A percentile compares a stretch with the other conserved stretches of the same genome.
Evolutionary conservation across 169 alveolate genomes (phyloP).

Genomic region (Babesia ovata): DNA sequence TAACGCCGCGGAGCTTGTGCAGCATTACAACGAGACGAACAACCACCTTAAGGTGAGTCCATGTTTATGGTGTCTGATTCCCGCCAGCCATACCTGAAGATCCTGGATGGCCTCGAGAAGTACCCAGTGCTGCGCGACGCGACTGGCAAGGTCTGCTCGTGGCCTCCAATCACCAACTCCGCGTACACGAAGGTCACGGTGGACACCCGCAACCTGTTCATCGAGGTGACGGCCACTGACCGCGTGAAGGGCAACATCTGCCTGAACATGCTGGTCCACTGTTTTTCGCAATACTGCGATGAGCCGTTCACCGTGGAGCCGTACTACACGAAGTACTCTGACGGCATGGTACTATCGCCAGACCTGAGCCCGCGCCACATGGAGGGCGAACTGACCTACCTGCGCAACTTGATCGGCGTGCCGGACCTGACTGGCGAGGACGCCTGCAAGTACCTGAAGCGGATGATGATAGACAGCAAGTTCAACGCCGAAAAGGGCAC

Average conservation of each 20-base stretch:
- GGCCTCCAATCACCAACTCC: slow-evolving; percentile 98
- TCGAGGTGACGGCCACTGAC: slow-evolving; percentile 91
- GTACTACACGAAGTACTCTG: slow-evolving; percentile 19
- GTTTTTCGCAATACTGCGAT: slow-evolving; percentile 79
- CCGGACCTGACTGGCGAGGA: slow-evolving; percentile 59
- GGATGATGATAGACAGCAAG: slow-evolving; percentile 75
- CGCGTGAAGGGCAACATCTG: slow-evolving; percentile 64
- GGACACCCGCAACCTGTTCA: slow-evolving; percentile 91
- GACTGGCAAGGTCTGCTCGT: slow-evolving; percentile 89
- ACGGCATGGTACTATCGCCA: slow-evolving; percentile 22
- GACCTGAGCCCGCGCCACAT: slow-evolving; percentile 16
- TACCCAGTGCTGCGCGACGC: slow-evolving; percentile 93
- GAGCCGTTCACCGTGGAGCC: slow-evolving; percentile 51
- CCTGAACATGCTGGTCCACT: slow-evolving; percentile 72
- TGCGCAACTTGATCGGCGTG: slow-evolving; percentile 66
- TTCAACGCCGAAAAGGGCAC: slow-evolving; percentile 49
- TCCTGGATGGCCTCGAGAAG: slow-evolving; percentile 82
- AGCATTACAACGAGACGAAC: slow-evolving; percentile 81
- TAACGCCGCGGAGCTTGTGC: slow-evolving; percentile 79
- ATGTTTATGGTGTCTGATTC: slow-evolving; percentile 14
- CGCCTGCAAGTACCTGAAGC: slow-evolving; percentile 58
- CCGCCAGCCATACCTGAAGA: slow-evolving; percentile 80
- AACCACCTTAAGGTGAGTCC: slow-evolving; percentile 79
- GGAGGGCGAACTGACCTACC: slow-evolving; percentile 42
- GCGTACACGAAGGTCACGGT: slow-evolving; percentile 92